Evolutionary conservation across 1,139 yeast species (phyloP), one percentile per base, ranked within the genome.

Genomic region (Scheffersomyces parashehatae): DNA sequence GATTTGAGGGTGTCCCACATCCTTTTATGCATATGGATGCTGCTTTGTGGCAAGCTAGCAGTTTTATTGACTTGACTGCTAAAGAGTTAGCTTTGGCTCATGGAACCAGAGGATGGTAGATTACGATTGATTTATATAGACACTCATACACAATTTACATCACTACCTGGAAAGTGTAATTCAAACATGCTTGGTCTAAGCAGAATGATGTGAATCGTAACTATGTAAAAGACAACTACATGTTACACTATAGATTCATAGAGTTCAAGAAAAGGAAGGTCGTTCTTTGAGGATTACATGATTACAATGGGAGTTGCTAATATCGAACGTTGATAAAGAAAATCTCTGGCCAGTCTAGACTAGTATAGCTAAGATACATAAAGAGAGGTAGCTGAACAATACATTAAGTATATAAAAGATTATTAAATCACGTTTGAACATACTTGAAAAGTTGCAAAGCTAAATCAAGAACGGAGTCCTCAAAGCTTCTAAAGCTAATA

Each of bases 1-100:
- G 59, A 24, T 57, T 53, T 40, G 54, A 52, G 7, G 64, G 64
- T n/a, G 64, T 60, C 12, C 61, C 61, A 7, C 65, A 60, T 43
- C 58, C 60, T 2, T 59, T 59, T 42, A 51, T 56, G 55, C 50
- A 45, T 7, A 46, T 47, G 44, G 50, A 48, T 29, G 37, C 43
- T 11, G 45, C 45, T 15, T 48, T 50, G 29, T 48, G 52, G 53
- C 52, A 50, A 36, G 51, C 49, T 5, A 39, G 43, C 4, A 44
- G 44, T 29, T 48, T 40, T 24, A 57, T 57, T 36, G 52, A 49
- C 48, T 45, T 48, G 37, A 57, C 60, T 14, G 59, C 56, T 4
- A 41, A 38, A 38, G 56, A 56, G 35, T 36, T 56, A 11, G 53
- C 51, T 3, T 11, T 50, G 5, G 58, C 59, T 7, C 59, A 55